Conservation (phyloP, 108 stramenopile species). For the Asterionellopsis glacialis region DNA sequence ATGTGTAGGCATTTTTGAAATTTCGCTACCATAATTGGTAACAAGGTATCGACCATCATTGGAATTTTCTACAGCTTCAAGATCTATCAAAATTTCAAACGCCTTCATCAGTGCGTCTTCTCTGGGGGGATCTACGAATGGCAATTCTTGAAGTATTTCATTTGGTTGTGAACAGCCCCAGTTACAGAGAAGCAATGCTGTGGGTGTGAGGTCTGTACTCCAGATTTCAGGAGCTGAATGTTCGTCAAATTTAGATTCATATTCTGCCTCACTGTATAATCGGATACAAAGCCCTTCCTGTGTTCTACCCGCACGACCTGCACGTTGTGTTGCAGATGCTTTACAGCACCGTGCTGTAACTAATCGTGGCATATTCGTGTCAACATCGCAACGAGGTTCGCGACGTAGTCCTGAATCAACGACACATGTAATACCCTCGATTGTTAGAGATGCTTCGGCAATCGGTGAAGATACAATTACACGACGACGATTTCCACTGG, state of each 20-base stretch:
- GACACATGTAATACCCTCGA: constrained; percentile 73
- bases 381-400: constrained; percentile 62
- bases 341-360: constrained; percentile 53
- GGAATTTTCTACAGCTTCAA: constrained; percentile 48
- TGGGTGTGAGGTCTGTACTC: constrained; percentile 62
- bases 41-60: constrained; percentile 26
- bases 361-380: constrained; percentile 66
- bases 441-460: constrained; percentile 83
- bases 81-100: constrained; percentile 43
- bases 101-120: constrained; percentile 42
- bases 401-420: constrained; percentile 77
- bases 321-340: constrained; percentile 73
- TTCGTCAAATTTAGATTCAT: constrained; percentile 17
- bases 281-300: constrained; percentile 76
- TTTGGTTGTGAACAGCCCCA: constrained; percentile 61
- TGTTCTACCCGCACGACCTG: constrained; percentile 84
- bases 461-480: constrained; percentile 78
- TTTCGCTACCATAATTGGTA: constrained; percentile 44
- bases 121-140: constrained; percentile 74
- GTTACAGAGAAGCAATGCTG: constrained; percentile 63
- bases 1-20: constrained; percentile 68
- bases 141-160: constrained; percentile 66
- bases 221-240: constrained; percentile 67
- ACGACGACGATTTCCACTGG: constrained; percentile 23
- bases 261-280: constrained; percentile 61